Conservation (phyloP, 768 basidiomycete species). For the Gloeostereum incarnatum region DNA sequence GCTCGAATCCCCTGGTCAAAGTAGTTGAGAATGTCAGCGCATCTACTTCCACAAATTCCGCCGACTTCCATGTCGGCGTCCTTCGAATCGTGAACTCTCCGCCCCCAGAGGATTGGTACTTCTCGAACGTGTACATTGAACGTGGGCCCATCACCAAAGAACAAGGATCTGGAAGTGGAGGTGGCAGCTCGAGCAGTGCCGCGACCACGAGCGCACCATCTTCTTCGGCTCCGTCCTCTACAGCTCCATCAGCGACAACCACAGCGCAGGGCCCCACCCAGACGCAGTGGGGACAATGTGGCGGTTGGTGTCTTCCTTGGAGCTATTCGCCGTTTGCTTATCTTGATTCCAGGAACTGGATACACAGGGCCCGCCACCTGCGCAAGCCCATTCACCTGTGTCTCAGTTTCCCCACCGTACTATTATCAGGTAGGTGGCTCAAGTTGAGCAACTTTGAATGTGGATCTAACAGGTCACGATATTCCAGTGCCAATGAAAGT, state of each 20-base stretch:
- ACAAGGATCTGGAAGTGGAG: constrained; percentile 27
- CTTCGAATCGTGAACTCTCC: constrained; percentile 41
- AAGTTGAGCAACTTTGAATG: too few relatives aligned
- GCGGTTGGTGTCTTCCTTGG: constrained; percentile 21
- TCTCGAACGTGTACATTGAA: constrained; percentile 55
- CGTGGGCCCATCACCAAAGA: constrained; percentile 43
- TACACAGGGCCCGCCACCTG: constrained; percentile 39
- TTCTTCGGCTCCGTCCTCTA: constrained; percentile 13
- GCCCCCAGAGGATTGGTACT: constrained; percentile 46
- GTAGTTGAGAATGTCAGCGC: constrained; percentile 38
- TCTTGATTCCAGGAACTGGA: constrained; percentile 22
- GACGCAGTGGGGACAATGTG: constrained; percentile 44
- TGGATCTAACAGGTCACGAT: too few relatives aligned
- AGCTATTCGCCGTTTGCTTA: background rate
- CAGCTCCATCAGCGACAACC: constrained; percentile 19
- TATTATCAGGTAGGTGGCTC: constrained; percentile 37
- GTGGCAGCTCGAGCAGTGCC: constrained; percentile 10
- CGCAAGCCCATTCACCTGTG: constrained; percentile 30
- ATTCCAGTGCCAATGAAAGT: too few relatives aligned
- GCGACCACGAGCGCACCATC: constrained; percentile 14
- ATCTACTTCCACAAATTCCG: constrained; percentile 47
- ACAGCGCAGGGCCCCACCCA: constrained; percentile 26
- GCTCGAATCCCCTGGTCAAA: constrained; percentile 33
- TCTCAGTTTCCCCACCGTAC: constrained; percentile 38
- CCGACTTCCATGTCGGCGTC: constrained; percentile 54